Evolutionary conservation across 2,329 filamentous ascomycete genomes (phyloP).

Genomic region (Fusarium liriodendri): DNA sequence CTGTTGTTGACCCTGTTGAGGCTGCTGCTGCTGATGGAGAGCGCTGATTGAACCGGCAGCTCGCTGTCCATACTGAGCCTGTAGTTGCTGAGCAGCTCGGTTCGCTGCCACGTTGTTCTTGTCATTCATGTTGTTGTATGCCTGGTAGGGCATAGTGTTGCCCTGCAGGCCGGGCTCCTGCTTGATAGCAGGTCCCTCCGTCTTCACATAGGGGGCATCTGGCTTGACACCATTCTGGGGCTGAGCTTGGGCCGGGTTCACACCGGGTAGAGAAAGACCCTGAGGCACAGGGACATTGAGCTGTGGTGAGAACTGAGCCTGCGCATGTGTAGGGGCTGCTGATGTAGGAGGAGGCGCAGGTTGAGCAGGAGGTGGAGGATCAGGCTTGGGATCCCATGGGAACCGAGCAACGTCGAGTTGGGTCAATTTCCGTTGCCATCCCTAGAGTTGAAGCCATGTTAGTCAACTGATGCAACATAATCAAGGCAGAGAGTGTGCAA

Average conservation of each 20-base stretch:
- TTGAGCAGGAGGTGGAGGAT: slow-evolving; percentile 59
- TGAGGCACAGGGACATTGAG: slow-evolving; percentile 29
- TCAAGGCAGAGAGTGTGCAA: background rate
- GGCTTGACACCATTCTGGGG: slow-evolving; percentile 54
- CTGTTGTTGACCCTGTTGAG: slow-evolving; percentile 35
- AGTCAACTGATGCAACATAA: slow-evolving; percentile 24
- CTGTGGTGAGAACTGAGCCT: slow-evolving; percentile 48
- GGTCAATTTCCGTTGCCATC: slow-evolving; percentile 93
- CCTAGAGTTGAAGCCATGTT: slow-evolving; percentile 62
- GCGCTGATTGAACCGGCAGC: slow-evolving; percentile 76
- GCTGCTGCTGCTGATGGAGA: slow-evolving; percentile 57
- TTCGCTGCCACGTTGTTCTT: slow-evolving; percentile 59
- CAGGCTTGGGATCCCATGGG: slow-evolving; percentile 92
- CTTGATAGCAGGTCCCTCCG: slow-evolving; percentile 59
- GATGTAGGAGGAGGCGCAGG: slow-evolving; percentile 44
- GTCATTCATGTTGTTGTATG: slow-evolving; percentile 48
- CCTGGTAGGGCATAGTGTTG: slow-evolving; percentile 48
- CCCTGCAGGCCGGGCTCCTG: slow-evolving; percentile 55
- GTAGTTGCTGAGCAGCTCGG: slow-evolving; percentile 67
- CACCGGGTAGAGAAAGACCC: slow-evolving; percentile 46
- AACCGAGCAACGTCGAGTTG: slow-evolving; percentile 87
- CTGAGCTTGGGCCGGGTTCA: slow-evolving; percentile 39
- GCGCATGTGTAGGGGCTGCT: slow-evolving; percentile 42
- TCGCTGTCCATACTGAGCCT: slow-evolving; percentile 69
- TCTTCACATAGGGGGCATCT: slow-evolving; percentile 59